Evolutionary conservation across 2,329 filamentous ascomycete genomes (phyloP), one percentile per base, ranked within the genome.

Genomic region (Davidsoniella neocaledoniae): DNA sequence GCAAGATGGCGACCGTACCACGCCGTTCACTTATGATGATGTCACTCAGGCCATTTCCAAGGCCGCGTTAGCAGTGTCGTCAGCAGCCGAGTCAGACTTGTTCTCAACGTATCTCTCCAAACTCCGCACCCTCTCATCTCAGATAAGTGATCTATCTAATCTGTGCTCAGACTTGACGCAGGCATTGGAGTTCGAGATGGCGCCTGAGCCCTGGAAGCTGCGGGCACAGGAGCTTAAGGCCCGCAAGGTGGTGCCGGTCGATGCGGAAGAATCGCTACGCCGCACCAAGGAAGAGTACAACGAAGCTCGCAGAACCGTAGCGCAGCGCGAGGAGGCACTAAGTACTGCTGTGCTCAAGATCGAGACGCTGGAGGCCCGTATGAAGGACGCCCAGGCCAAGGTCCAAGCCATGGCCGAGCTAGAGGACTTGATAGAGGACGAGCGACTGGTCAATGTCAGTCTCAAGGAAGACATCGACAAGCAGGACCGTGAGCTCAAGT

Each of bases 271-370:
- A 59, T 85, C 94, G 62, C 74, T 95, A 49, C 77, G 82, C 5
- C 78, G 81, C 17, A 70, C 94, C 51, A 86, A 81, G 58, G 84
- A 88, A 48, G 82, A 90, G 56, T 76, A 91, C 56, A 78, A 81
- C 56, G 85, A 90, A 59, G 79, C 83, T 17, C 81, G 84, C 3
- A 79, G 81, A 49, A 72, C 76, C 3, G 73, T 86, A 51, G 78
- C 81, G 1, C 74, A 81, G 55, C 79, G 81, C 54, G 86, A 94
- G 56, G 84, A 88, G 61, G 80, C 81, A 36, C 76, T 94, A 48
- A 87, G 93, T 62, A 90, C 93, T 52, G 75, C 85, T 21, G 76
- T 81, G n/a, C 82, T 95, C 57, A 88, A 91, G 63, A 94, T 95
- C 57, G 90, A 95, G 64, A 85, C 91, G 39, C 77, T 96, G 37